phyloP scores from a whole-genome alignment of 139 green algal genomes.

The Zygnema circumcarinatum region DNA sequence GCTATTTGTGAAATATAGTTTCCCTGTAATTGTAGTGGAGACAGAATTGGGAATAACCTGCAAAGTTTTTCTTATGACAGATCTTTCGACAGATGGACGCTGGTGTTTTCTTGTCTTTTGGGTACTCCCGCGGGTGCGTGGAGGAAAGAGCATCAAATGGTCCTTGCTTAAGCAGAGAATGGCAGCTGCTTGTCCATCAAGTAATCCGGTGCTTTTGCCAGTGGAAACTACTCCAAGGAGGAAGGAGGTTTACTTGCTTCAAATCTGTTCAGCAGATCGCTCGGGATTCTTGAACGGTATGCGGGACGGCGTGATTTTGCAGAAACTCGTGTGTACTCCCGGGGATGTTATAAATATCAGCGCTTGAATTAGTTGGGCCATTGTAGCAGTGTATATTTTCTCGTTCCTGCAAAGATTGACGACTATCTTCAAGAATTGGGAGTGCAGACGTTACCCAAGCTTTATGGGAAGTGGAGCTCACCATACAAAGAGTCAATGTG shows the following conservation, averaged over 20 bases:
- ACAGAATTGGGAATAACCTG: too few species aligned
- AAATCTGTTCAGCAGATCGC: slow-evolving; percentile 48
- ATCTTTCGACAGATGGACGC: slow-evolving; percentile 46
- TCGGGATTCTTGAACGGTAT: slow-evolving; percentile 50
- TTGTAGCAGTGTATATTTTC: slow-evolving; percentile 26
- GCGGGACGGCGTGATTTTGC: slow-evolving; percentile 18
- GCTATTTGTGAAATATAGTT: too few species aligned
- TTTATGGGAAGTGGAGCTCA: slow-evolving; percentile 73
- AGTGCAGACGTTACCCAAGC: slow-evolving; percentile 69
- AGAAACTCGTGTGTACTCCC: slow-evolving; percentile 21
- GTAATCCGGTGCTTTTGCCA: slow-evolving; percentile 25
- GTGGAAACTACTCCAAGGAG: neutral
- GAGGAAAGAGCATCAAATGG: slow-evolving; percentile 41
- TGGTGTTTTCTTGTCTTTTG: slow-evolving; percentile 57
- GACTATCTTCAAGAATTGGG: too few species aligned
- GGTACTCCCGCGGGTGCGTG: slow-evolving; percentile 29
- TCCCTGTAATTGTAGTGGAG: too few species aligned
- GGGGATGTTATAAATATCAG: neutral
- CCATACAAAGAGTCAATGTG: slow-evolving; percentile 71
- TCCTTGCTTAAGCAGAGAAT: slow-evolving; percentile 53
- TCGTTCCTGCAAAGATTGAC: slow-evolving; percentile 12
- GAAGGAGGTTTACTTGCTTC: slow-evolving; percentile 42
- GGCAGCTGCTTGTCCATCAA: slow-evolving; percentile 41
- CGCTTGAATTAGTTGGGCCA: neutral
- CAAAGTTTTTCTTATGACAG: slow-evolving; percentile 18